A percentile compares a stretch with the other conserved stretches of the same genome.
These are phyloP conservation scores for Aspergillus quadricinctus DNA, from an alignment of 2,329 filamentous ascomycete species.

Conservation along the genomic window DNA sequence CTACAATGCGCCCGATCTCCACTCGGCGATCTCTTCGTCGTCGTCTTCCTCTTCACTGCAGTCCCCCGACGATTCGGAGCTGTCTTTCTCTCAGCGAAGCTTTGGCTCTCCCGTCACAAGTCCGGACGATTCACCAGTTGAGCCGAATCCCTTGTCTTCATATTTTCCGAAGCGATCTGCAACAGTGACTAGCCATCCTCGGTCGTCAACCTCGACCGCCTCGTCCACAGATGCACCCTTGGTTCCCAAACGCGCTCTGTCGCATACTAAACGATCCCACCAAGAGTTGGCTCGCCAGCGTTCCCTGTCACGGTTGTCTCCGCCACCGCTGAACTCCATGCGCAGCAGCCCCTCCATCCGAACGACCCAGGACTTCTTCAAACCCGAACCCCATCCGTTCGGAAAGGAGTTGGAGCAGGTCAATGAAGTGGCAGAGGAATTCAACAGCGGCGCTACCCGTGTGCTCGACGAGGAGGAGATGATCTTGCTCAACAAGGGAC, in stretches of 20 bases:
- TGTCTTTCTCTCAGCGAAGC: conserved; percentile 44
- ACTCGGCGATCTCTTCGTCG: conserved; percentile 41
- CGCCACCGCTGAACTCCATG: conserved; percentile 37
- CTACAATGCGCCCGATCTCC: conserved; percentile 86
- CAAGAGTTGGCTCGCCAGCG: conserved; percentile 68
- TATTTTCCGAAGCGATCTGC: conserved; percentile 67
- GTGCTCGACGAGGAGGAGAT: conserved; percentile 70
- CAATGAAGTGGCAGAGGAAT: conserved; percentile 88
- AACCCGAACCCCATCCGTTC: conserved; percentile 62
- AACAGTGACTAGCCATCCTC: conserved; percentile 57
- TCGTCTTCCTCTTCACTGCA: conserved; percentile 50
- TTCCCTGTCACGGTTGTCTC: conserved; percentile 53
- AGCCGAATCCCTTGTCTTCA: conserved; percentile 52
- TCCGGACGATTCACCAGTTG: conserved; percentile 46
- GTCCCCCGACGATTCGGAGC: conserved; percentile 69
- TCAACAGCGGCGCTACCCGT: conserved; percentile 52
- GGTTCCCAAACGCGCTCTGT: conserved; percentile 74
- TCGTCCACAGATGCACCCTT: conserved; percentile 54
- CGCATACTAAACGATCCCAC: conserved; percentile 84
- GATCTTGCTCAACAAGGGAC: conserved; percentile 63
- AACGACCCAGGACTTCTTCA: conserved; percentile 35
- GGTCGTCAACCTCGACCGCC: conserved; percentile 43
- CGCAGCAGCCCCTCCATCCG: conserved; percentile 31
- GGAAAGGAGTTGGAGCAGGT: conserved; percentile 87
- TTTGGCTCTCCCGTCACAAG: conserved; percentile 47